phyloP scores from a whole-genome alignment of 2,329 filamentous ascomycete genomes.

The Venturia carpophila region DNA sequence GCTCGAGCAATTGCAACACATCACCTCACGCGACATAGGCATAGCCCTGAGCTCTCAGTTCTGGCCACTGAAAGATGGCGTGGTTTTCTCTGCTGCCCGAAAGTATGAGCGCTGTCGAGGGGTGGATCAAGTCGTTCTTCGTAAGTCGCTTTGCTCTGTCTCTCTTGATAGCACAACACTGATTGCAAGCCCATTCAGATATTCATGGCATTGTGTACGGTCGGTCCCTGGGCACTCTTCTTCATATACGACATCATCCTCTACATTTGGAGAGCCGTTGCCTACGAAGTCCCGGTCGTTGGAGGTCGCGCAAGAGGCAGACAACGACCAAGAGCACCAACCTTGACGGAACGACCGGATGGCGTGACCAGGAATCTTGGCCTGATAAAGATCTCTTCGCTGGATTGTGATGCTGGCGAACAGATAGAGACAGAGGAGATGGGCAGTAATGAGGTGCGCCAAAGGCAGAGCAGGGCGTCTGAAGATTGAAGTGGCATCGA shows the following conservation, averaged over 20 bases:
- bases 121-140: conserved; percentile 55
- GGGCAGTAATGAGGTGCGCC: not conserved
- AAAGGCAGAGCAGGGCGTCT: not conserved
- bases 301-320: conserved; percentile 55
- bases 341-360: conserved; percentile 49
- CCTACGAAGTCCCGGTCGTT: conserved; percentile 52
- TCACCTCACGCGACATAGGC: conserved; percentile 8
- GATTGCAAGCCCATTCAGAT: conserved; percentile 37
- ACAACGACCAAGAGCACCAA: conserved; percentile 53
- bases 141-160: conserved; percentile 36
- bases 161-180: conserved; percentile 11
- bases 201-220: conserved; percentile 50
- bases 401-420: conserved; percentile 18
- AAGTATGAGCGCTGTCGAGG: conserved; percentile 50
- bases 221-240: conserved; percentile 55
- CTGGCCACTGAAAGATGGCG: conserved; percentile 41
- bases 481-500: not conserved
- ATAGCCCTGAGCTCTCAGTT: not conserved
- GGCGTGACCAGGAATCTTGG: conserved; percentile 41
- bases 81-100: conserved; percentile 58
- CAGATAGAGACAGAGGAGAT: not conserved
- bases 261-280: conserved; percentile 51
- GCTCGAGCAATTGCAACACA: conserved; percentile 12
- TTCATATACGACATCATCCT: conserved; percentile 57
- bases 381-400: conserved; percentile 29